Evolutionary conservation across 306 rosid species (phyloP), one percentile per base, ranked within the genome.

Genomic region (Psophocarpus tetragonolobus): DNA sequence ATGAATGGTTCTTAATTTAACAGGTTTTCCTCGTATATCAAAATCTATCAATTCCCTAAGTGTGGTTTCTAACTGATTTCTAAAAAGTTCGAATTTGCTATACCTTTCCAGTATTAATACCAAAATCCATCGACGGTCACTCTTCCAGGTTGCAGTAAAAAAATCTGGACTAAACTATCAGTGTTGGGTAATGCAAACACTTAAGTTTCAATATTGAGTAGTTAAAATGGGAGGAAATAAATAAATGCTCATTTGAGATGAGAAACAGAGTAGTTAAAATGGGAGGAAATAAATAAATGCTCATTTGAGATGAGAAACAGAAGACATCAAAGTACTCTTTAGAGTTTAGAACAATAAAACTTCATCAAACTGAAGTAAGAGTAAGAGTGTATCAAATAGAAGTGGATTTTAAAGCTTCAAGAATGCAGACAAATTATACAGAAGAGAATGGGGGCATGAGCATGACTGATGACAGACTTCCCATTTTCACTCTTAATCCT

Each of bases 401-500:
- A 12, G 53, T 20, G 32, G 33, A 65, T 20, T 65, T 18, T 65
- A 38, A 5, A 21, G 11, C 24, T 38, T 38, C 71, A 38, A 0
- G n/a, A n/a, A n/a, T n/a, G n/a, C n/a, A n/a, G 58, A 20, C 58
- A 51, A 3, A 8, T 51, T 51, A 26, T 51, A 51, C 0, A 20
- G 5, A 18, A 51, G 27, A 20, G 27, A 51, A 51, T 21, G 58
- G 58, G n/a, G n/a, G n/a, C n/a, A n/a, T n/a, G 27, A 5, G 9
- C 17, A 51, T 20, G 58, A 20, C 58, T 6, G 27, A 51, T 20
- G 27, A 20, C 58, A 51, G 27, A 15, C 12, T 20, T 51, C 13
- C 45, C 36, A 44, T 45, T 75, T 75, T 24, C n/a, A 48, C 26
- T 63, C 64, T 63, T 36, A 33, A 36, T 65, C 44, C 21, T n/a